These are phyloP conservation scores for Phytophthora palmivora DNA, from an alignment of 352 stramenopile genomes.

Conservation along the genomic window DNA sequence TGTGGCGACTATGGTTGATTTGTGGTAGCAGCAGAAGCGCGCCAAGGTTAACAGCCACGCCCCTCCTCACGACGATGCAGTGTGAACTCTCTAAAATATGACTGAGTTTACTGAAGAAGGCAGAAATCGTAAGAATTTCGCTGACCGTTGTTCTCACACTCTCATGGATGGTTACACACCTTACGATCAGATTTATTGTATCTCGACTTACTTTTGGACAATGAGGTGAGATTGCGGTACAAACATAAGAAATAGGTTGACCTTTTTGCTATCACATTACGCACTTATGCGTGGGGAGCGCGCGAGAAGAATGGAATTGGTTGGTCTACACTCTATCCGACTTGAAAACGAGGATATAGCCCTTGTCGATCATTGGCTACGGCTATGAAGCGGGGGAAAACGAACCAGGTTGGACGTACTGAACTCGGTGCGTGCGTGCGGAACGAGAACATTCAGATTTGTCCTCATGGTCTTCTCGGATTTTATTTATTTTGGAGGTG, in stretches of 20 bases:
- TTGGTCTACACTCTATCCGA: neutral
- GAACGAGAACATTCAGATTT: no score
- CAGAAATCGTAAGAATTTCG: slow-evolving; percentile 10
- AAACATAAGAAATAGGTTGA: neutral
- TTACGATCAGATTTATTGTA: slow-evolving; percentile 3
- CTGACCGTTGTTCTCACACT: slow-evolving; percentile 1
- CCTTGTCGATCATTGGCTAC: no score
- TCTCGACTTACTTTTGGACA: neutral
- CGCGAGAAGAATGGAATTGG: neutral
- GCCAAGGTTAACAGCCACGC: neutral
- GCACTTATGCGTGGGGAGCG: neutral
- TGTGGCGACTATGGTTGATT: slow-evolving; percentile 3
- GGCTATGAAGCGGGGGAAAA: no score
- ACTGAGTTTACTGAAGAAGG: slow-evolving; percentile 10
- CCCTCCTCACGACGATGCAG: slow-evolving; percentile 1
- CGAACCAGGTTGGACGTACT: no score
- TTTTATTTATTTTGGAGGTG: no score
- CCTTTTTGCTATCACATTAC: neutral
- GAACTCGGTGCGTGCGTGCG: no score
- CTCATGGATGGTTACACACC: no score
- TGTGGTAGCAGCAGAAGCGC: neutral
- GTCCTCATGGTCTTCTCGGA: no score
- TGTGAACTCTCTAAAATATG: slow-evolving; percentile 6
- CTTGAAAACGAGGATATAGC: neutral
- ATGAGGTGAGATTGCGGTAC: neutral